These are phyloP conservation scores for Trichosanthes truncata DNA, from an alignment of 306 rosid species.

Conservation along the genomic window DNA sequence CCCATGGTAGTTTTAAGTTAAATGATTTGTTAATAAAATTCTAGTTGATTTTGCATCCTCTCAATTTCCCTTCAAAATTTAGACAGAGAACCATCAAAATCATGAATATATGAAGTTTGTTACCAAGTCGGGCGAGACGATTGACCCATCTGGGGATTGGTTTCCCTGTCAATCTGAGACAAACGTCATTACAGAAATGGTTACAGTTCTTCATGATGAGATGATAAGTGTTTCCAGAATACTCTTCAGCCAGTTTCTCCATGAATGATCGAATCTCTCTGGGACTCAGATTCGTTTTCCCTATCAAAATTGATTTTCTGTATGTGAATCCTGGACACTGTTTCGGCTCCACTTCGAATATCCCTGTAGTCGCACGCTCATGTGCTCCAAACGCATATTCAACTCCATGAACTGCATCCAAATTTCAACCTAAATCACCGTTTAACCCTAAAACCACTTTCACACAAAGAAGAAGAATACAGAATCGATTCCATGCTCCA, in stretches of 20 bases:
- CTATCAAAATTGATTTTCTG: slow-evolving; percentile 75
- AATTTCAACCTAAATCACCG: background rate
- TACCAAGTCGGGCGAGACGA: slow-evolving; percentile 94
- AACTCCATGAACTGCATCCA: slow-evolving; percentile 54
- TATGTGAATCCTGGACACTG: slow-evolving; percentile 89
- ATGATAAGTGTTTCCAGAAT: slow-evolving; percentile 74
- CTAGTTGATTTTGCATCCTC: too few species aligned
- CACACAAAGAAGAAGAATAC: background rate
- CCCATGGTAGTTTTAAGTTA: too few species aligned
- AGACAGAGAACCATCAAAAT: background rate
- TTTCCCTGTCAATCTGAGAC: slow-evolving; percentile 46
- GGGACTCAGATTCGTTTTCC: slow-evolving; percentile 61
- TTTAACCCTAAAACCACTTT: background rate
- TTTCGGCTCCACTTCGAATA: slow-evolving; percentile 84
- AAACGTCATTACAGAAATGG: slow-evolving; percentile 87
- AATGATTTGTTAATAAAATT: too few species aligned
- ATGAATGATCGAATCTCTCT: slow-evolving; percentile 52
- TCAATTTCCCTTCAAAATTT: too few species aligned
- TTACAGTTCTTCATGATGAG: slow-evolving; percentile 91
- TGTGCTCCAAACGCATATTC: slow-evolving; percentile 99
- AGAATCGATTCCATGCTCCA: background rate
- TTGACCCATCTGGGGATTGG: slow-evolving; percentile 93
- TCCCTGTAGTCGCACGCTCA: slow-evolving; percentile 69
- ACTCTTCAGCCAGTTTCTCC: slow-evolving; percentile 71
- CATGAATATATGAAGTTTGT: background rate